Percentiles rank a stretch among this genome's conserved stretches.
These are phyloP conservation scores for Dactylonectria macrodidyma DNA, from an alignment of 2,329 filamentous ascomycete genomes.

Conservation along the genomic window DNA sequence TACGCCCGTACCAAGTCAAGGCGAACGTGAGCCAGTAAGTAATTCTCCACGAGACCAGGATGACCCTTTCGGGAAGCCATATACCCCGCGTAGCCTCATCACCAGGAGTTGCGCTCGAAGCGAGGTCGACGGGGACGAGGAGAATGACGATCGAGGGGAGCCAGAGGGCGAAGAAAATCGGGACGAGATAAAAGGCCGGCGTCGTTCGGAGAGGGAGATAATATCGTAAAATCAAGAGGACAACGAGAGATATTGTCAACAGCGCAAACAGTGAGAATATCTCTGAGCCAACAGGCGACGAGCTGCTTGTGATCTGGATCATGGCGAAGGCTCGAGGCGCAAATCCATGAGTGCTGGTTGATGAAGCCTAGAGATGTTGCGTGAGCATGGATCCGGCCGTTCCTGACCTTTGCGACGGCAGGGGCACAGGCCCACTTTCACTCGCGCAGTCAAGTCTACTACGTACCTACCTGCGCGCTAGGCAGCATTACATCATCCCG, in stretches of 20 bases:
- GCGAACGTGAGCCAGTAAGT: constrained; percentile 98
- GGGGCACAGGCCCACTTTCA: constrained; percentile 43
- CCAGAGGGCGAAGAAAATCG: constrained; percentile 96
- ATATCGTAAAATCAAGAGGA: constrained; percentile 88
- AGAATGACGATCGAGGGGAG: constrained; percentile 92
- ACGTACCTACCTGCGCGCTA: neutral
- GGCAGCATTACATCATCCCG: constrained; percentile 43
- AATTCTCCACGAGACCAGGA: constrained; percentile 93
- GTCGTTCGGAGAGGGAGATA: constrained; percentile 93
- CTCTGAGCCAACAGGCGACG: constrained; percentile 82
- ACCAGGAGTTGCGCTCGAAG: constrained; percentile 83
- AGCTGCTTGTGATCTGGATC: constrained; percentile 65
- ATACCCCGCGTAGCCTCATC: constrained; percentile 83
- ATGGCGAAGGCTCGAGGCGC: constrained; percentile 56
- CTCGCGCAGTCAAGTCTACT: constrained; percentile 21
- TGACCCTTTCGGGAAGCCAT: constrained; percentile 84
- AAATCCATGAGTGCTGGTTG: constrained; percentile 48
- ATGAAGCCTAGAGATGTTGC: constrained; percentile 37
- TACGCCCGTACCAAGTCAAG: constrained; percentile 82
- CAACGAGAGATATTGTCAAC: constrained; percentile 79
- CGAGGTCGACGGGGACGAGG: constrained; percentile 95
- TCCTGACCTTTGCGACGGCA: constrained; percentile 39
- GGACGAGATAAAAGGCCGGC: constrained; percentile 89
- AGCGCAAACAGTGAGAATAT: constrained; percentile 83
- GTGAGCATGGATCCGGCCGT: constrained; percentile 21